Percentiles rank a stretch among this genome's conserved stretches.
Conservation (phyloP, 208 protist genomes). For the Borovskyia barvae region DNA sequence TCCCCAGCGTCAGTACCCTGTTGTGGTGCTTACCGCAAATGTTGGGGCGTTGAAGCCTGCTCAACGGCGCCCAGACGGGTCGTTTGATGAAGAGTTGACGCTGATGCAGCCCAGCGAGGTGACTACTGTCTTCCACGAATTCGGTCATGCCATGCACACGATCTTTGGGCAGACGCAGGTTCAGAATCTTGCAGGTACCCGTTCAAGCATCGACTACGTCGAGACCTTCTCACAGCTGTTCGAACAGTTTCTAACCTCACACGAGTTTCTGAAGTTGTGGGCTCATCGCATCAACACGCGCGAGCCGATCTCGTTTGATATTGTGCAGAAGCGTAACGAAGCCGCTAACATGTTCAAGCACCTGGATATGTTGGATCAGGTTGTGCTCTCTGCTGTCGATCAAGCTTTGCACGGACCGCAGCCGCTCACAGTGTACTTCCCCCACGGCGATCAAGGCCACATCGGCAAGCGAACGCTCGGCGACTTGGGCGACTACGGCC, state of each 20-base stretch:
- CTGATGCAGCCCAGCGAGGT: slow-evolving; percentile 88
- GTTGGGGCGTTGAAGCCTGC: slow-evolving; percentile 43
- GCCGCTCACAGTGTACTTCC: slow-evolving; percentile 89
- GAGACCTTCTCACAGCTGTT: slow-evolving; percentile 94
- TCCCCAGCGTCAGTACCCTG: slow-evolving; percentile 86
- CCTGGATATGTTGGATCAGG: slow-evolving; percentile 86
- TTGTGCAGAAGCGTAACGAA: slow-evolving; percentile 85
- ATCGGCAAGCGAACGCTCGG: slow-evolving; percentile 81
- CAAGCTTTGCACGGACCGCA: slow-evolving; percentile 86
- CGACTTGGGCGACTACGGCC: slow-evolving; percentile 67
- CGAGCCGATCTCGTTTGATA: slow-evolving; percentile 87
- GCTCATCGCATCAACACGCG: slow-evolving; percentile 84
- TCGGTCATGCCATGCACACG: slow-evolving; percentile 93
- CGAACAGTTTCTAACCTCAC: slow-evolving; percentile 91
- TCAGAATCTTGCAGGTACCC: slow-evolving; percentile 92
- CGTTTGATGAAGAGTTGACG: slow-evolving; percentile 79
- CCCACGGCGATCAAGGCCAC: slow-evolving; percentile 60
- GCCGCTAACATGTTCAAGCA: slow-evolving; percentile 86
- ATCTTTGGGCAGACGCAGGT: slow-evolving; percentile 92
- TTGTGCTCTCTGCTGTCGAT: slow-evolving; percentile 85
- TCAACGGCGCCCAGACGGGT: slow-evolving; percentile 49
- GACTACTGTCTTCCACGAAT: slow-evolving; percentile 93
- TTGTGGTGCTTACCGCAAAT: slow-evolving; percentile 92
- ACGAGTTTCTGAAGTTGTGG: slow-evolving; percentile 89
- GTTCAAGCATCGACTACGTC: slow-evolving; percentile 92